Conservation (phyloP, 495 filamentous ascomycete genomes). For the Apiosordaria backusii region DNA sequence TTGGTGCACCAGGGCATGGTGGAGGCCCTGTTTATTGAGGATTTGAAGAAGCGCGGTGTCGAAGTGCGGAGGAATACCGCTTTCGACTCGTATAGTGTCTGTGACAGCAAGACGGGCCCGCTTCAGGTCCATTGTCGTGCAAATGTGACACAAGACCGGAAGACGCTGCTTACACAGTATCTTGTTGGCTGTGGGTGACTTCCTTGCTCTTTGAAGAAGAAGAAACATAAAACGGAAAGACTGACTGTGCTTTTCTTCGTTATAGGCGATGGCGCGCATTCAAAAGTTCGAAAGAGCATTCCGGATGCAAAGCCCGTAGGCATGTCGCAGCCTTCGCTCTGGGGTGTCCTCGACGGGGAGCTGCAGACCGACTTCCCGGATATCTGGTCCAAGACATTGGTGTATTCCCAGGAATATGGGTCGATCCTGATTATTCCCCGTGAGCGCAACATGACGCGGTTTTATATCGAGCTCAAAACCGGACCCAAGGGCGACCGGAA, state of each 20-base stretch:
- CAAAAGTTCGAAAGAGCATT: constrained; percentile 52
- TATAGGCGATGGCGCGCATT: constrained; percentile 49
- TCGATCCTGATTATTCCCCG: constrained; percentile 67
- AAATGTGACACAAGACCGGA: constrained; percentile 41
- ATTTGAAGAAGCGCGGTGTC: constrained; percentile 56
- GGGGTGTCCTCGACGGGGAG: constrained; percentile 67
- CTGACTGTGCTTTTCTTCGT: constrained; percentile 18
- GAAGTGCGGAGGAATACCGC: constrained; percentile 53
- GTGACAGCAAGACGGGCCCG: constrained; percentile 35
- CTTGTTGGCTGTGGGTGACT: constrained; percentile 48
- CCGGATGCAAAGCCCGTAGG: constrained; percentile 56
- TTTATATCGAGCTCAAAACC: constrained; percentile 65
- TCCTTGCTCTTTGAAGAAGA: background rate
- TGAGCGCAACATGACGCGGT: constrained; percentile 61
- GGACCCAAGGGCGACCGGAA: constrained; percentile 46
- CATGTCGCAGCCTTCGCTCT: constrained; percentile 59
- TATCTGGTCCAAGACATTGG: constrained; percentile 63
- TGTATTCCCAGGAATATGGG: constrained; percentile 56
- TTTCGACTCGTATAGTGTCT: constrained; percentile 52
- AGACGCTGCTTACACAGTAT: constrained; percentile 45
- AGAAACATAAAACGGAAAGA: background rate
- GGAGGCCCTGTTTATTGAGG: constrained; percentile 62
- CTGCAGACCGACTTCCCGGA: constrained; percentile 66
- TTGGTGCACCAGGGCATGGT: constrained; percentile 74
- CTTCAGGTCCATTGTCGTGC: constrained; percentile 43